phyloP scores from a whole-genome alignment of 768 basidiomycete species.

The Clitopilus hobsonii region DNA sequence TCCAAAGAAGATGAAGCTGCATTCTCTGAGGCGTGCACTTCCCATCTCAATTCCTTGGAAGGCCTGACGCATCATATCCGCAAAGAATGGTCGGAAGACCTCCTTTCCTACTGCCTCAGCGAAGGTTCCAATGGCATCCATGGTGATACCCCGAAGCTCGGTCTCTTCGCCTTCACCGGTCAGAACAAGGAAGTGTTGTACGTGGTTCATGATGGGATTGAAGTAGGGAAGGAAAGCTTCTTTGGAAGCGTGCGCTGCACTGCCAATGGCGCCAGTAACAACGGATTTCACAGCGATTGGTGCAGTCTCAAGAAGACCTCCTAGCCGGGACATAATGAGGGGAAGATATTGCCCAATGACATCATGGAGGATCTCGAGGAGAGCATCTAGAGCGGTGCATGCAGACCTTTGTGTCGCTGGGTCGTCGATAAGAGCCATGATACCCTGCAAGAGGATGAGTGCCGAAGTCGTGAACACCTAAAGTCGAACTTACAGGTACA shows the following conservation, averaged over 20 bases:
- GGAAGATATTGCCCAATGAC: conserved; percentile 88
- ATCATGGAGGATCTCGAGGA: conserved; percentile 91
- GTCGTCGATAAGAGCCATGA: conserved; percentile 89
- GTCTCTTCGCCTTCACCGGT: conserved; percentile 86
- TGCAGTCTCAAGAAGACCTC: conserved; percentile 79
- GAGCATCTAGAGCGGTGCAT: conserved; percentile 95
- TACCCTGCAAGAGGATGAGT: conserved; percentile 46
- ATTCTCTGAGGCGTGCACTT: conserved; percentile 85
- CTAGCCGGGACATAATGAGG: conserved; percentile 92
- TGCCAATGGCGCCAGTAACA: conserved; percentile 96
- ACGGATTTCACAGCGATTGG: conserved; percentile 88
- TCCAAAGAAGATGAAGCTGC: conserved; percentile 97
- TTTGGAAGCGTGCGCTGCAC: conserved; percentile 95
- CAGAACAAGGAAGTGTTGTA: conserved; percentile 85
- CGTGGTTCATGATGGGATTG: conserved; percentile 80
- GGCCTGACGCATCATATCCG: conserved; percentile 93
- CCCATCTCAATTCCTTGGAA: conserved; percentile 87
- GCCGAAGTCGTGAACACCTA: too few relatives aligned
- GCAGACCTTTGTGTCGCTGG: conserved; percentile 83
- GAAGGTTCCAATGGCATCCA: conserved; percentile 98
- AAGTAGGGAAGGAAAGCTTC: conserved; percentile 92
- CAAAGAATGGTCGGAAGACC: conserved; percentile 91
- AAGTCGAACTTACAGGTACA: conserved; percentile 60
- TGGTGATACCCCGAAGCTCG: conserved; percentile 93
- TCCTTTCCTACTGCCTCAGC: conserved; percentile 96